Evolutionary conservation across 1,139 yeast species (phyloP), one percentile per base, ranked within the genome.

Genomic region (Blastobotrys apis): DNA sequence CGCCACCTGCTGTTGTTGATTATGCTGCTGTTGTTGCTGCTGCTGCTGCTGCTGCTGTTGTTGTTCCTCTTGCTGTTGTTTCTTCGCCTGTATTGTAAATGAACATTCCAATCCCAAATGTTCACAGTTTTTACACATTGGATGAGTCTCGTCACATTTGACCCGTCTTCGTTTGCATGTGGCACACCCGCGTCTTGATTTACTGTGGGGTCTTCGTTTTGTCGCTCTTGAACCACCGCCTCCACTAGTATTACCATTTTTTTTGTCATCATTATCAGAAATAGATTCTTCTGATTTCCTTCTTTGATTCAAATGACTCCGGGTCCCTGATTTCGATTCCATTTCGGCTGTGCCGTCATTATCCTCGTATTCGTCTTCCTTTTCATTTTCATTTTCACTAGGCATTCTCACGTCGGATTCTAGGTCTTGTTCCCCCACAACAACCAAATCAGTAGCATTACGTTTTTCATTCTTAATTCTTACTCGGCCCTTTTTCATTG

Each of bases 101-200:
- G 68, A 59, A 68, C 97, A 90, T 26, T 77, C 83, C 32, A 90
- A 70, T 32, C 82, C 82, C 77, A 88, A 75, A 53, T 84, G 81
- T 46, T 71, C 66, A 64, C 97, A 90, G 64, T 87, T 87, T 23
- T 71, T 71, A 63, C 97, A 90, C 13, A 70, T 62, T 0, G 97
- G 97, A 54, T 80, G 83, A 0, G 72, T 70, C 63, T 90, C 97
- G 62, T 90, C 97, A 69, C 97, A 90, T 61, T 90, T 90, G 38
- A 90, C 95, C 44, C 97, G 70, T 55, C 97, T 75, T 54, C 78
- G 75, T 60, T 90, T 90, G 65, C 97, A 90, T 1, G 94, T 85
- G 35, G 81, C 75, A 64, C 97, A 90, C 0, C 97, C 97, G 42
- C 78, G 77, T 48, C 95, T 74, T 27, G 95, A 84, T 64, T 90